Evolutionary conservation across 306 rosid species (phyloP).

Genomic region (Elaeagnus macrophylla): DNA sequence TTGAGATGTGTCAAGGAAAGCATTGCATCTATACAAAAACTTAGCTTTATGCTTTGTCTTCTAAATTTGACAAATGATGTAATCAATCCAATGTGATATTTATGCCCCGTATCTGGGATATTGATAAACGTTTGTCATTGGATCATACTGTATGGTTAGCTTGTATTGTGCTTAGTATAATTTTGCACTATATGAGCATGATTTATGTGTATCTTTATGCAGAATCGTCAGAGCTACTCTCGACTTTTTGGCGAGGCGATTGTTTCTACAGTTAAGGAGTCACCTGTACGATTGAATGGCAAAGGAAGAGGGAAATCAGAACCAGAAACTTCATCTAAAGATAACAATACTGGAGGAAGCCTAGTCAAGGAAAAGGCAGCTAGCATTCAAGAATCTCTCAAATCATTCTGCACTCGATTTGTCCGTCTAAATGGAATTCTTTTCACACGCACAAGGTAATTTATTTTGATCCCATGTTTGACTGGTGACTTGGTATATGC

Average conservation of each 20-base stretch:
- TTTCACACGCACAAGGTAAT: slow-evolving; percentile 85
- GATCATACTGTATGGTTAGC: no score
- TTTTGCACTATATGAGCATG: not conserved
- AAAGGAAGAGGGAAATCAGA: slow-evolving; percentile 66
- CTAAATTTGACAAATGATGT: no score
- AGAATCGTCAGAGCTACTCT: slow-evolving; percentile 88
- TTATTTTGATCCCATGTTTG: slow-evolving; percentile 3
- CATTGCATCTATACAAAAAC: no score
- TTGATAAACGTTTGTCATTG: no score
- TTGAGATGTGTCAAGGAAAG: no score
- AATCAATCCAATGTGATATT: no score
- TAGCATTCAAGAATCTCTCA: slow-evolving; percentile 39
- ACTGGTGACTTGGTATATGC: not conserved
- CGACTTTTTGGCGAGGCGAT: slow-evolving; percentile 56
- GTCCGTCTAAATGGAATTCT: slow-evolving; percentile 92
- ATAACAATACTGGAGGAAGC: slow-evolving; percentile 13
- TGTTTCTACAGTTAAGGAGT: slow-evolving; percentile 46
- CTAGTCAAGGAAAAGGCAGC: slow-evolving; percentile 39
- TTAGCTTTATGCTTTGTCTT: no score
- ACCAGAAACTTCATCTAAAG: slow-evolving; percentile 35
- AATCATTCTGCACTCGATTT: slow-evolving; percentile 58
- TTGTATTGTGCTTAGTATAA: not conserved
- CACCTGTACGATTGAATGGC: slow-evolving; percentile 38
- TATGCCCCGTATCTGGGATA: no score
- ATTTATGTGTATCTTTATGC: not conserved